Evolutionary conservation across 345 rosid species (phyloP).

Genomic region (Citrus cavaleriei): DNA sequence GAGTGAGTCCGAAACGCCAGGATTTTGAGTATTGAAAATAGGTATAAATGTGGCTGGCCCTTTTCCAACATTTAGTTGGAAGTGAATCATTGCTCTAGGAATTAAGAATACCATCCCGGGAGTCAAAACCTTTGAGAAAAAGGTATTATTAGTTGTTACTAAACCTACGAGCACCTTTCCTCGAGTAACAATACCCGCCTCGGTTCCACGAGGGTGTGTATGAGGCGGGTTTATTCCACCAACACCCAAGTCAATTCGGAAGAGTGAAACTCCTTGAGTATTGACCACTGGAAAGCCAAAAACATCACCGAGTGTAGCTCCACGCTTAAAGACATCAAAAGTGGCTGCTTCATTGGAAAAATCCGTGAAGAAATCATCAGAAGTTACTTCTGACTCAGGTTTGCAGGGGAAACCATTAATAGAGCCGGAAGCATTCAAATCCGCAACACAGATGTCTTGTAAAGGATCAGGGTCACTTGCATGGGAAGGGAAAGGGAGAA

Average conservation of each 20-base stretch:
- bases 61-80: conserved; percentile 67
- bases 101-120: conserved; percentile 61
- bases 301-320: conserved; percentile 39
- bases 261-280: conserved; percentile 65
- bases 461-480: conserved; percentile 56
- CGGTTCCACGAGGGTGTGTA: conserved; percentile 61
- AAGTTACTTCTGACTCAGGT: conserved; percentile 36
- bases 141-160: conserved; percentile 41
- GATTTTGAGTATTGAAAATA: conserved; percentile 72
- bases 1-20: conserved; percentile 42
- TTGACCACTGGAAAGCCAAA: conserved; percentile 55
- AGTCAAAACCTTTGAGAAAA: conserved; percentile 45
- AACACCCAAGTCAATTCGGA: conserved; percentile 56
- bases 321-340: conserved; percentile 22
- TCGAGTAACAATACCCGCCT: conserved; percentile 47
- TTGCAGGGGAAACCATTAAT: conserved; percentile 81
- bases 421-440: conserved; percentile 32
- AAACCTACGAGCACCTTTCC: conserved; percentile 70
- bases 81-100: conserved; percentile 65
- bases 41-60: conserved; percentile 52
- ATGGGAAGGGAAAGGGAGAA: conserved; percentile 34
- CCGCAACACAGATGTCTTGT: conserved; percentile 71
- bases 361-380: conserved; percentile 66
- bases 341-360: conserved; percentile 45
- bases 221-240: conserved; percentile 75